phyloP scores from a whole-genome alignment of 2,329 filamentous ascomycete genomes.

The Aurifilum marmelostoma region DNA sequence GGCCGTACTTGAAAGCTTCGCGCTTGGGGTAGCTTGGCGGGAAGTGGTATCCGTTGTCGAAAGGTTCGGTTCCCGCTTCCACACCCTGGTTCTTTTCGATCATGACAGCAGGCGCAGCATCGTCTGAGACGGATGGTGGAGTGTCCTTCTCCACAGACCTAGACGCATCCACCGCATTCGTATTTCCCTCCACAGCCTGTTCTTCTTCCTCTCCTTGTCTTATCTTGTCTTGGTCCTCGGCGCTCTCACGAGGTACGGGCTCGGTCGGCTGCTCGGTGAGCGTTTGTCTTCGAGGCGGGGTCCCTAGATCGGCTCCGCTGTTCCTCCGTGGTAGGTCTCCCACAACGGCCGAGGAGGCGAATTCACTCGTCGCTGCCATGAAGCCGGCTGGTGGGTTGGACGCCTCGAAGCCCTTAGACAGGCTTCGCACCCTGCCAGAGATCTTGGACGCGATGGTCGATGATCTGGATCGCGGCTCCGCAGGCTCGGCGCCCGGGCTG shows the following conservation, averaged over 20 bases:
- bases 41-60: slow-evolving; percentile 68
- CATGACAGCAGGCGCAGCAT: slow-evolving; percentile 33
- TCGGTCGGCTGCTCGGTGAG: slow-evolving; percentile 19
- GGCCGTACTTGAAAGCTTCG: slow-evolving; percentile 60
- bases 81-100: slow-evolving; percentile 33
- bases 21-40: slow-evolving; percentile 63
- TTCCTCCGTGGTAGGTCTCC: slow-evolving; percentile 25
- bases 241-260: slow-evolving; percentile 13
- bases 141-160: slow-evolving; percentile 8
- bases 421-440: slow-evolving; percentile 27
- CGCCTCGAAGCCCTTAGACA: slow-evolving; percentile 44
- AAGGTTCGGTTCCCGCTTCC: slow-evolving; percentile 44
- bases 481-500: slow-evolving; percentile 13
- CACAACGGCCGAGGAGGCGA: slow-evolving; percentile 46
- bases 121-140: slow-evolving; percentile 31
- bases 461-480: slow-evolving; percentile 24
- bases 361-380: slow-evolving; percentile 50
- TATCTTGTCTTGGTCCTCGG: slow-evolving; percentile 7
- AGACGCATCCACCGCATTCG: slow-evolving; percentile 1
- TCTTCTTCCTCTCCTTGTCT: neutral
- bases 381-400: slow-evolving; percentile 53
- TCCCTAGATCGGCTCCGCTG: slow-evolving; percentile 12
- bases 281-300: slow-evolving; percentile 16
- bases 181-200: neutral
- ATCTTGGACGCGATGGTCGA: slow-evolving; percentile 28